Conservation (phyloP, 768 basidiomycete genomes). For the Lanmaoa pseudosensibilis region DNA sequence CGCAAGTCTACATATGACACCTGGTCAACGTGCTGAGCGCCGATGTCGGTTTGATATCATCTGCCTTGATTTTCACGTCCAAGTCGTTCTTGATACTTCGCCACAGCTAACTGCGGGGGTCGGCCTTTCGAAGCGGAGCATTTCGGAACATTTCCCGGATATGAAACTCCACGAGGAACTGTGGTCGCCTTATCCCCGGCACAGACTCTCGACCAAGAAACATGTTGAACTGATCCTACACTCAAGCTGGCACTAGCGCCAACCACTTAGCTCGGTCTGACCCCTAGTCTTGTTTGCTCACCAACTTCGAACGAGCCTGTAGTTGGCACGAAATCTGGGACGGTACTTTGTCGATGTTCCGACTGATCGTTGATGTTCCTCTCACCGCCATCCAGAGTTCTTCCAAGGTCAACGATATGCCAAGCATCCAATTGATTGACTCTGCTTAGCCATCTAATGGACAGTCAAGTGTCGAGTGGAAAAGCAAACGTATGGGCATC, state of each 20-base stretch:
- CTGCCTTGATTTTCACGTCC: background rate
- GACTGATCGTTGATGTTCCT: background rate
- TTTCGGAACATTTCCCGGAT: constrained; percentile 17
- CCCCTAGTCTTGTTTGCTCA: background rate
- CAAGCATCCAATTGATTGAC: background rate
- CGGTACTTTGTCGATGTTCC: background rate
- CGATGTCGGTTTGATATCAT: background rate
- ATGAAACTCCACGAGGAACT: constrained; percentile 8
- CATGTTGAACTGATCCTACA: background rate
- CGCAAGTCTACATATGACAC: background rate
- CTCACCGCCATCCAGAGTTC: background rate
- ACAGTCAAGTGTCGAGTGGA: background rate
- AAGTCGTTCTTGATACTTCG: no score
- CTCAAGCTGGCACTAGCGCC: background rate
- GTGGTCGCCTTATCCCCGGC: background rate
- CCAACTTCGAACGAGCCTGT: background rate
- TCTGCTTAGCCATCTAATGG: no score
- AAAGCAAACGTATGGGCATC: constrained; percentile 1
- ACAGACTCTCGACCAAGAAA: background rate
- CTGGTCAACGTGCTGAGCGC: background rate
- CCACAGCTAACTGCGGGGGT: background rate
- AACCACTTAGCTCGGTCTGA: background rate
- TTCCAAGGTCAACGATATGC: background rate
- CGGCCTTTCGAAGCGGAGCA: constrained; percentile 11
- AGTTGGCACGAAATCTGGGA: no score